Percentiles rank a stretch among this genome's conserved stretches.
Evolutionary conservation across 2,329 filamentous ascomycete species (phyloP).

Genomic region (Cadophora luteo-olivacea): DNA sequence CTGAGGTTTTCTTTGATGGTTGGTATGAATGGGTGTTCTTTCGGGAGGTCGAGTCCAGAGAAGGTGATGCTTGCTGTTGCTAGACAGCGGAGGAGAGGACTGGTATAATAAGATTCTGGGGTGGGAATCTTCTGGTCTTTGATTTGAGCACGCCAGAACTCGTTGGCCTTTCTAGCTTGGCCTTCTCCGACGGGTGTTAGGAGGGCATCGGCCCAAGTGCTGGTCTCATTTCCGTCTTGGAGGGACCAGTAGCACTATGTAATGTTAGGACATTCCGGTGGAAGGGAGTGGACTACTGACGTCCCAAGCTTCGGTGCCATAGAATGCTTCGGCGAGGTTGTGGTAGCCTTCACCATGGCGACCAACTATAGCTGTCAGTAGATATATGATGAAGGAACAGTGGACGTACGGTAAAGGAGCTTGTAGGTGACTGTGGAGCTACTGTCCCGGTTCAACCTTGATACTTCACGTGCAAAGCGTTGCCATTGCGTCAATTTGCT

Average conservation of each 20-base stretch:
- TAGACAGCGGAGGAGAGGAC: slow-evolving; percentile 67
- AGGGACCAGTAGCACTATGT: slow-evolving; percentile 69
- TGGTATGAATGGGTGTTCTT: slow-evolving; percentile 59
- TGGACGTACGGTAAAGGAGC: slow-evolving; percentile 58
- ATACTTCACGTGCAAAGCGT: slow-evolving; percentile 65
- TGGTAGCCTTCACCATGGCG: slow-evolving; percentile 74
- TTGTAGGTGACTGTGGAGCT: slow-evolving; percentile 62
- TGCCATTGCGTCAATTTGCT: slow-evolving; percentile 64
- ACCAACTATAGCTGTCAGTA: slow-evolving; percentile 52
- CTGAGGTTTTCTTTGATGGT: slow-evolving; percentile 69
- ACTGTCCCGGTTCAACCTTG: slow-evolving; percentile 56
- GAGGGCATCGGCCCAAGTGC: slow-evolving; percentile 67
- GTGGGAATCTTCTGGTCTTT: slow-evolving; percentile 59
- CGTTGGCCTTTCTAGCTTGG: slow-evolving; percentile 65
- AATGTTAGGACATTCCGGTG: slow-evolving; percentile 12
- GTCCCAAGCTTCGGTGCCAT: slow-evolving; percentile 74
- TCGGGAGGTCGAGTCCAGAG: slow-evolving; percentile 57
- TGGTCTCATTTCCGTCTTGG: slow-evolving; percentile 66
- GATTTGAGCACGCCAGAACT: slow-evolving; percentile 64
- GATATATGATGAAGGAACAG: background rate
- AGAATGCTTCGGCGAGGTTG: slow-evolving; percentile 68
- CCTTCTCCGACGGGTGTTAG: slow-evolving; percentile 62
- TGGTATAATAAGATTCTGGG: slow-evolving; percentile 69
- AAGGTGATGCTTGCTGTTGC: slow-evolving; percentile 69
- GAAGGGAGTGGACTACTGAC: slow-evolving; percentile 48